phyloP scores from a whole-genome alignment of 306 rosid genomes.

The Cucumis melo region DNA sequence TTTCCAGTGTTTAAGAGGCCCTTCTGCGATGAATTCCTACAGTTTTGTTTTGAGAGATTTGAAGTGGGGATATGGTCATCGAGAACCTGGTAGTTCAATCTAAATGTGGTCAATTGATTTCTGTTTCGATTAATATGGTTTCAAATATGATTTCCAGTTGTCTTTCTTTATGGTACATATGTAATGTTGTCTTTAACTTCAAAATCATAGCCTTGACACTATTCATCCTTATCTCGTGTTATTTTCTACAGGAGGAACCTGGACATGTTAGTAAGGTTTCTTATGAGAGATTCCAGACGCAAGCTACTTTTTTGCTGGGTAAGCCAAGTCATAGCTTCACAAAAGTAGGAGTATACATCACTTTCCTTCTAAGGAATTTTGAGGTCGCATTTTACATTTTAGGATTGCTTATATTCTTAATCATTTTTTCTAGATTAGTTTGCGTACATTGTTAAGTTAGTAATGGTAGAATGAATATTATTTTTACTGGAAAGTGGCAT shows the following conservation, averaged over 20 bases:
- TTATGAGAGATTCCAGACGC: constrained; percentile 36
- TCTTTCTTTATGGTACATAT: background rate
- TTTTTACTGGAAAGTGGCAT: background rate
- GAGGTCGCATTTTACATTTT: background rate
- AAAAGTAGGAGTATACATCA: background rate
- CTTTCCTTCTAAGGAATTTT: background rate
- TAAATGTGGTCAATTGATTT: constrained; percentile 2
- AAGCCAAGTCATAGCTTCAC: constrained; percentile 8
- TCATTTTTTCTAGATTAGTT: background rate
- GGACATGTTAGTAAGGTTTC: constrained; percentile 25
- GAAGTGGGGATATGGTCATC: constrained; percentile 89
- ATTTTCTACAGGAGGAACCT: constrained; percentile 45
- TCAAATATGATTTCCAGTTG: constrained; percentile 4
- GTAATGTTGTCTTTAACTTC: background rate
- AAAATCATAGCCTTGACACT: background rate
- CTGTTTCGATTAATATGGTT: constrained; percentile 1
- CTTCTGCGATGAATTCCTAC: constrained; percentile 54
- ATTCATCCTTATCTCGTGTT: background rate
- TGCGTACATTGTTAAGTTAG: background rate
- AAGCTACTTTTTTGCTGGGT: constrained; percentile 85
- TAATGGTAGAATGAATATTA: background rate
- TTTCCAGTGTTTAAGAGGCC: constrained; percentile 87
- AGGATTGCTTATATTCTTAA: background rate
- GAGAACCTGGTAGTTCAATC: constrained; percentile 44
- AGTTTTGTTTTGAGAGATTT: constrained; percentile 77